phyloP scores from a whole-genome alignment of 257 asterid genomes.

The Scutellaria galericulata region DNA sequence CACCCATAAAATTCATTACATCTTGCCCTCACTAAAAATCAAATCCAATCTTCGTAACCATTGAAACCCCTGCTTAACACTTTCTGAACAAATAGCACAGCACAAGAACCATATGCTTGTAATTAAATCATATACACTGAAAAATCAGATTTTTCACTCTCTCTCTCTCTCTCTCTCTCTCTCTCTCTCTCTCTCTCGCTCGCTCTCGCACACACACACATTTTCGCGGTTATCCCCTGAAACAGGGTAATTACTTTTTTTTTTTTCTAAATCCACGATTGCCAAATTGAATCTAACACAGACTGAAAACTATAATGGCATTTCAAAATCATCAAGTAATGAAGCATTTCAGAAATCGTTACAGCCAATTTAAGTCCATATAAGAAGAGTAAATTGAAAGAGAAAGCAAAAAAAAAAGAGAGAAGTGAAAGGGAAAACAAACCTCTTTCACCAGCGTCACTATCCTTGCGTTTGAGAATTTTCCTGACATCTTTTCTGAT shows the following conservation, averaged over 20 bases:
- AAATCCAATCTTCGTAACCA: slow-evolving; percentile 32
- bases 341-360: slow-evolving; percentile 16
- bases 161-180: not conserved
- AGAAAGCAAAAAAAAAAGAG: not conserved
- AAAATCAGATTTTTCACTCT: slow-evolving; percentile 28
- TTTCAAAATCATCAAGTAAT: slow-evolving; percentile 22
- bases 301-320: slow-evolving; percentile 7
- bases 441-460: slow-evolving; percentile 98
- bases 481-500: slow-evolving; percentile 76
- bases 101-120: slow-evolving; percentile 10
- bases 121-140: not conserved
- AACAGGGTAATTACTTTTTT: not conserved
- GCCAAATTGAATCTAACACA: not conserved
- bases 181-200: too few species aligned
- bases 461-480: slow-evolving; percentile 92
- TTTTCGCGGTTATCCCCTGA: too few species aligned
- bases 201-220: too few species aligned
- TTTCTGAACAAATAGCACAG: not conserved
- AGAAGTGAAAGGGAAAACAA: not conserved
- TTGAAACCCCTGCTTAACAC: slow-evolving; percentile 20
- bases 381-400: slow-evolving; percentile 13
- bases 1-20: not conserved
- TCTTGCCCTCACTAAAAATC: slow-evolving; percentile 14
- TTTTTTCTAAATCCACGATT: slow-evolving; percentile 20
- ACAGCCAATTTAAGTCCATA: slow-evolving; percentile 11